These are phyloP conservation scores for Magnolia kwangsiensis DNA, from an alignment of 164 flowering plant genomes.

Conservation along the genomic window DNA sequence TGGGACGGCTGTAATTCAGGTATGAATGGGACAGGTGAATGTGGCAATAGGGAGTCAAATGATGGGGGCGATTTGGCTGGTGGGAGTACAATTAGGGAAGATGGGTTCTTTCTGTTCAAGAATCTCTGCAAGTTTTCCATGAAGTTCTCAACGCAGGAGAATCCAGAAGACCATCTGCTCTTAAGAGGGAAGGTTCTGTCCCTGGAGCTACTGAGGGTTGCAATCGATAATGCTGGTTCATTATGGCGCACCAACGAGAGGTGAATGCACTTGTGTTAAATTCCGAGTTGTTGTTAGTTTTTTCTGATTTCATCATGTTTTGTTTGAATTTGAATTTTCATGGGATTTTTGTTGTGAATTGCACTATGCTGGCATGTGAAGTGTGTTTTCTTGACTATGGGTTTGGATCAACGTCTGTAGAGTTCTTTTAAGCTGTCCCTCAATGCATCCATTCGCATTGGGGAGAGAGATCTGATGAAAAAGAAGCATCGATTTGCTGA, in stretches of 20 bases:
- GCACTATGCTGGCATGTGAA: neutral
- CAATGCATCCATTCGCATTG: neutral
- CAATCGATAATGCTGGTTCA: slow-evolving; percentile 74
- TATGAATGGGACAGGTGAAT: slow-evolving; percentile 18
- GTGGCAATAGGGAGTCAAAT: slow-evolving; percentile 16
- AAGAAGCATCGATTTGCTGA: too few relatives aligned
- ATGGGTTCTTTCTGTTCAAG: slow-evolving; percentile 76
- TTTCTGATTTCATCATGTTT: slow-evolving; percentile 2
- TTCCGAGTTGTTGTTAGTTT: neutral
- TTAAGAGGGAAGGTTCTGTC: slow-evolving; percentile 91
- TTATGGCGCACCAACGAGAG: slow-evolving; percentile 80
- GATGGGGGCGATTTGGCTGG: slow-evolving; percentile 24
- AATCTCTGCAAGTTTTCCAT: slow-evolving; percentile 90
- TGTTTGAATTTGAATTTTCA: neutral
- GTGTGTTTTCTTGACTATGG: neutral
- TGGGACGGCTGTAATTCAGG: neutral
- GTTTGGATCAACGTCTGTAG: neutral
- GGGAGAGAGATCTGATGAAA: neutral
- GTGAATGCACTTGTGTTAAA: slow-evolving; percentile 28
- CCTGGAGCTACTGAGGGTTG: slow-evolving; percentile 74
- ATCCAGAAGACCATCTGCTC: slow-evolving; percentile 78
- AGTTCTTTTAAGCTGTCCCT: neutral
- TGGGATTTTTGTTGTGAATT: neutral
- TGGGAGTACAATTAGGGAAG: slow-evolving; percentile 77
- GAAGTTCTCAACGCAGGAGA: slow-evolving; percentile 87